phyloP scores from a whole-genome alignment of 192 early-diverging fungal species.

The Rhizophagus prolifer region DNA sequence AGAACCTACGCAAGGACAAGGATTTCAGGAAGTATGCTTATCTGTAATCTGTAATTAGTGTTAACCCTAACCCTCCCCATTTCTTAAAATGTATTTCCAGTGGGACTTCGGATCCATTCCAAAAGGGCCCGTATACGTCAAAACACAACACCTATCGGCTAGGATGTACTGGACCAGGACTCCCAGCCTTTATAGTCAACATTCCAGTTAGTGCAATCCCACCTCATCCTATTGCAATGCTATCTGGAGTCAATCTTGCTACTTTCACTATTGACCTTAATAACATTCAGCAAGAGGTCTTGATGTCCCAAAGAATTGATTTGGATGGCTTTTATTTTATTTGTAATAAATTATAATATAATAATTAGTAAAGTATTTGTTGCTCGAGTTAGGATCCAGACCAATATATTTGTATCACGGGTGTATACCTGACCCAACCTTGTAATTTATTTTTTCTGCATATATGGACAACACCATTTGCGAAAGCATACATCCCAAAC shows the following conservation, averaged over 20 bases:
- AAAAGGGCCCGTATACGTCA: not conserved
- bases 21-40: not conserved
- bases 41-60: not conserved
- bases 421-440: no score
- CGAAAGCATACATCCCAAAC: no score
- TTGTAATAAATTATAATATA: no score
- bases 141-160: no score
- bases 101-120: not conserved
- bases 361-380: no score
- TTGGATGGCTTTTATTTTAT: not conserved
- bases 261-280: not conserved
- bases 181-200: not conserved
- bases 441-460: no score
- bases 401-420: no score
- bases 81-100: conserved; percentile 4
- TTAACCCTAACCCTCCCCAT: not conserved
- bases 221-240: no score
- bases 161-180: not conserved
- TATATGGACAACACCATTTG: no score
- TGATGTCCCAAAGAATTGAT: not conserved
- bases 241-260: not conserved
- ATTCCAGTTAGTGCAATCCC: not conserved
- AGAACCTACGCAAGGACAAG: not conserved
- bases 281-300: not conserved
- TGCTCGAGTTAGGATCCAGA: no score